Percentiles rank a stretch among this genome's conserved stretches.
phyloP scores from a whole-genome alignment of 148 eudicot genomes.

The Chenopodium quinoa region DNA sequence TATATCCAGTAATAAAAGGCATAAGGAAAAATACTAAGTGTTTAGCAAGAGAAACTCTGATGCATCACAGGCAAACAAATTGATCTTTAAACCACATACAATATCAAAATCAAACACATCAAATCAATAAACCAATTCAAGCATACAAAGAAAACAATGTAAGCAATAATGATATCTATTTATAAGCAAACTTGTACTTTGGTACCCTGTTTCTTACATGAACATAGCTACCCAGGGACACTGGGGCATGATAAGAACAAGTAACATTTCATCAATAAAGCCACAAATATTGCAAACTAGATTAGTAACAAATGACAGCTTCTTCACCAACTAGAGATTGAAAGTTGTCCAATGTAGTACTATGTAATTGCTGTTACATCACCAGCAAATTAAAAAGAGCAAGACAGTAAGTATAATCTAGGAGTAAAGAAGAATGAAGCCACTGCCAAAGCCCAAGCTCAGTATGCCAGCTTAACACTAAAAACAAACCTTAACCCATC shows the following conservation, averaged over 20 bases:
- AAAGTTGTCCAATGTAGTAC: background rate
- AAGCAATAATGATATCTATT: background rate
- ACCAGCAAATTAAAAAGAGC: background rate
- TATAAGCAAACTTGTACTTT: background rate
- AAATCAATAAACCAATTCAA: background rate
- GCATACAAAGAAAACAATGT: background rate
- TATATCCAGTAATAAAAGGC: background rate
- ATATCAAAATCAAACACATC: background rate
- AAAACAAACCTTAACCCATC: background rate
- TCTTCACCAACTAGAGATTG: background rate
- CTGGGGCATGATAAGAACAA: background rate
- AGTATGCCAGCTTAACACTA: background rate
- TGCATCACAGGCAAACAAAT: background rate
- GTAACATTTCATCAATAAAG: background rate
- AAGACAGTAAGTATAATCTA: background rate
- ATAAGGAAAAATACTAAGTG: background rate
- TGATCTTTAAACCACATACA: background rate
- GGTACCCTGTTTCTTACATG: background rate
- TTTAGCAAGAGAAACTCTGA: background rate
- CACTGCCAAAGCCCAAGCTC: constrained; percentile 2
- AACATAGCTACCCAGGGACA: background rate
- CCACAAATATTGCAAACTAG: background rate
- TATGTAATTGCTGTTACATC: background rate
- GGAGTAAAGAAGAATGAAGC: background rate
- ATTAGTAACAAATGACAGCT: background rate